These are phyloP conservation scores for Rugonectria rugulosa DNA, from an alignment of 2,329 filamentous ascomycete genomes.

Conservation along the genomic window DNA sequence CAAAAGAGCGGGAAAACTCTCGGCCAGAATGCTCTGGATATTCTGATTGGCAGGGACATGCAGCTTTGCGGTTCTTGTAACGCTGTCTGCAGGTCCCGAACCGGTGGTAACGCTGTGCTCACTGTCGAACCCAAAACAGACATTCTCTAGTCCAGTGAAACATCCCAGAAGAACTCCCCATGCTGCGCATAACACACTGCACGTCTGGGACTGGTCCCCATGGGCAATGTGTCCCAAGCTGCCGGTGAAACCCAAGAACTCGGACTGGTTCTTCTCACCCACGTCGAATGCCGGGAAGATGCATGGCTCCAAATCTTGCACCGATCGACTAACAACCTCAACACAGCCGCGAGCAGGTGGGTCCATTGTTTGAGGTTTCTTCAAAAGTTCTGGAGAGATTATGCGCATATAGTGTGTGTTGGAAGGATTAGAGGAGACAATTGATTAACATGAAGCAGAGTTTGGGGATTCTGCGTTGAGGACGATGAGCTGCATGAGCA, in stretches of 20 bases:
- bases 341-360: constrained; percentile 13
- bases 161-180: constrained; percentile 29
- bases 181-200: constrained; percentile 18
- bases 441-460: constrained; percentile 5
- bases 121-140: constrained; percentile 28
- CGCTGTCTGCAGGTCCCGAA: not conserved
- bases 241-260: constrained; percentile 5
- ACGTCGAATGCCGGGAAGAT: constrained; percentile 32
- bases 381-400: not conserved
- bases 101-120: constrained; percentile 3
- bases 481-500: not conserved
- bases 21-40: not conserved
- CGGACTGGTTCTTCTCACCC: constrained; percentile 14
- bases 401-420: constrained; percentile 8
- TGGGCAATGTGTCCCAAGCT: not conserved
- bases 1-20: not conserved
- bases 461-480: not conserved
- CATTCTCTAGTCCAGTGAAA: constrained; percentile 32
- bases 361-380: constrained; percentile 14
- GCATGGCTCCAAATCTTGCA: constrained; percentile 25
- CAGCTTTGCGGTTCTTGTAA: not conserved
- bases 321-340: not conserved
- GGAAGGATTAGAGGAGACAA: not conserved
- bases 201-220: constrained; percentile 10
- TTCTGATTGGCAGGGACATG: constrained; percentile 14